Conservation (phyloP, 2,329 filamentous ascomycete species). For the Dactylellina drechsleri region DNA sequence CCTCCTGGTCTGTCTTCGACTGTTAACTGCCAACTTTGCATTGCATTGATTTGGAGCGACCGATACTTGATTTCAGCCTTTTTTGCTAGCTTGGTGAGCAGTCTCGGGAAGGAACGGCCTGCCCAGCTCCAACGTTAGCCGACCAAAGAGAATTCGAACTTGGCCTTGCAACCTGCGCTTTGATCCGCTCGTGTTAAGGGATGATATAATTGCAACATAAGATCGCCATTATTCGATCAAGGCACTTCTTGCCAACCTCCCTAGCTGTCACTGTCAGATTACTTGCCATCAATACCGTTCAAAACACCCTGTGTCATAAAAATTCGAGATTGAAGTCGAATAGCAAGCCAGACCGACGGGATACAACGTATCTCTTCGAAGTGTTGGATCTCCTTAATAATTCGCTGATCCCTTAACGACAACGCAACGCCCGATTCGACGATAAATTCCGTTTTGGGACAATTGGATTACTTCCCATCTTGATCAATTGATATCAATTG, state of each 20-base stretch:
- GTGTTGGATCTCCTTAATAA: no score
- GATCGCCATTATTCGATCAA: conserved; percentile 24
- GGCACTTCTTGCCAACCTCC: conserved; percentile 16
- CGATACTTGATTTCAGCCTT: conserved; percentile 9
- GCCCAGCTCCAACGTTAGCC: conserved; percentile 26
- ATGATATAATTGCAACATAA: conserved; percentile 39
- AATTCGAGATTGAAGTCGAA: no score
- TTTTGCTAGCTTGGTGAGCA: conserved; percentile 5
- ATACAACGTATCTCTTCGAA: no score
- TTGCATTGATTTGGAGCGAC: not conserved
- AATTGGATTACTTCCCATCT: no score
- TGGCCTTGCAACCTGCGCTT: conserved; percentile 38
- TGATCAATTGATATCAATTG: no score
- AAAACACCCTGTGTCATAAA: no score
- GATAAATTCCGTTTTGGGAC: no score
- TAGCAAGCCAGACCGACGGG: no score
- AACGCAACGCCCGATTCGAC: no score
- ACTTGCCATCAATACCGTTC: not conserved
- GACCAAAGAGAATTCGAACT: conserved; percentile 23
- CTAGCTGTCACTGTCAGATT: not conserved
- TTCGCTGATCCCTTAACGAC: no score
- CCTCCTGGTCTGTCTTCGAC: not conserved
- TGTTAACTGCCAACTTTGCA: conserved; percentile 16
- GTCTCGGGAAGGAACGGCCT: conserved; percentile 41
- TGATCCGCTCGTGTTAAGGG: conserved; percentile 40